A percentile compares a stretch with the other conserved stretches of the same genome.
phyloP scores from a whole-genome alignment of 2,329 filamentous ascomycete species.

The Simplicillium sp. region DNA sequence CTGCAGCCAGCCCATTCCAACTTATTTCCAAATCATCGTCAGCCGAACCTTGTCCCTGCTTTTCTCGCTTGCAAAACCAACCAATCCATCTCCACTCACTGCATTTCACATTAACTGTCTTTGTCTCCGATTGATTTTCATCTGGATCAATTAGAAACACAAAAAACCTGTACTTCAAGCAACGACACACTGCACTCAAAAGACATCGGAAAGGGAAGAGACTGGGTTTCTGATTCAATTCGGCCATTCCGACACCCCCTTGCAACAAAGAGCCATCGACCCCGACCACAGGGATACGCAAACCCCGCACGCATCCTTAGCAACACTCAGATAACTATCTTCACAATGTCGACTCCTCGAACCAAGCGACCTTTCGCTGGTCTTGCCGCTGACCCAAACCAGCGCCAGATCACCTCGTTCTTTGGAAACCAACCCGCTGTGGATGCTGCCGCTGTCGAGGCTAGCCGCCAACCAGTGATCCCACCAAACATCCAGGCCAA shows the following conservation, averaged over 20 bases:
- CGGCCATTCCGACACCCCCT: no score
- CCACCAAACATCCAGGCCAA: slow-evolving; percentile 65
- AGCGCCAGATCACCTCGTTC: slow-evolving; percentile 57
- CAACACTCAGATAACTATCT: background rate
- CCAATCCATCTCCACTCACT: background rate
- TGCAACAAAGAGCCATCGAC: no score
- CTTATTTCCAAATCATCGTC: slow-evolving; percentile 1
- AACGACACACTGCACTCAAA: no score
- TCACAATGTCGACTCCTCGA: slow-evolving; percentile 42
- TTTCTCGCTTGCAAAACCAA: slow-evolving; percentile 1
- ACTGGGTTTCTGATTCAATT: no score
- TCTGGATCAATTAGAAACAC: no score
- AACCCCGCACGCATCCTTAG: no score
- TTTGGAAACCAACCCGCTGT: slow-evolving; percentile 32
- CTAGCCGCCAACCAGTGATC: slow-evolving; percentile 35
- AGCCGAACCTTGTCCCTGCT: background rate
- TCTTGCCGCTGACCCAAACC: slow-evolving; percentile 45
- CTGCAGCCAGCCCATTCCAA: slow-evolving; percentile 1
- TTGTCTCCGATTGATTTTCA: no score
- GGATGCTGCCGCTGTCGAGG: slow-evolving; percentile 24
- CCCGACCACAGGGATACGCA: no score
- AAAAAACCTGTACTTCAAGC: no score
- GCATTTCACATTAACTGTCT: no score
- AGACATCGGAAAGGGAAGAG: no score
- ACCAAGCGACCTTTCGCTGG: slow-evolving; percentile 55